Base-by-base conservation (phyloP, 1,284 basidiomycete species). In the Leccinum angustisporum region DNA sequence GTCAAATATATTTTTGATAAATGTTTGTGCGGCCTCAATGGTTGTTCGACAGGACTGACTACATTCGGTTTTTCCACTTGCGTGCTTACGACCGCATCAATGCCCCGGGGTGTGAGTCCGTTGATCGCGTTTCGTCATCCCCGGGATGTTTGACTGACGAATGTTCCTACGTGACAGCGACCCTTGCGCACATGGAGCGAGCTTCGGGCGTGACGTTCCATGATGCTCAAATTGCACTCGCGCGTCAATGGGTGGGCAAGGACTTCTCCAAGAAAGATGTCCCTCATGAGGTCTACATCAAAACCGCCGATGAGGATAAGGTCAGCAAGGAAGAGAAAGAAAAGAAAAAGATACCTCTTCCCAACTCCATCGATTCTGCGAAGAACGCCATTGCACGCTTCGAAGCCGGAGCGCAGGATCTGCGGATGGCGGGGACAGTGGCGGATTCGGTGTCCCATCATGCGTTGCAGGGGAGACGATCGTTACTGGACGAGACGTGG, bases 21-120 rank as follows among this genome's bases (percentile, higher is more conserved):
- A 5, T 48, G 25, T 51, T 40, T 33, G 27, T 43, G 14, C 57
- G 16, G 43, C 52, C 59, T 62, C 60, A 60, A 61, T 51, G 21
- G 51, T 48, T 31, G 64, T 66, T 31, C 27, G 25, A 14, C 66
- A 94, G 92, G 51, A 74, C 81, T 72, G 88, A 91, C 65, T 93
- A 90, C 73, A 90, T 93, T 66, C 83, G 89, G 18, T 94, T 97
- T 82, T 97, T 92, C 78, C 94, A 97, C 75, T 80, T 98, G 36
- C 84, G 95, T 48, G 81, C 88, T 2, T 97, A 96, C 74, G 96
- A 98, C 73, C 83, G 95, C 33, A 94, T 98, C 76, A 96, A 96
- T 72, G 88, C 88, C 0, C 94, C 92, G 4, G 75, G 80, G 62
- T 74, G 87, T 86, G 57, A 61, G 81, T 72, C 65, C 36, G 18